Base-by-base conservation (phyloP, 2,329 filamentous ascomycete genomes). In the Penicillium crustosum region DNA sequence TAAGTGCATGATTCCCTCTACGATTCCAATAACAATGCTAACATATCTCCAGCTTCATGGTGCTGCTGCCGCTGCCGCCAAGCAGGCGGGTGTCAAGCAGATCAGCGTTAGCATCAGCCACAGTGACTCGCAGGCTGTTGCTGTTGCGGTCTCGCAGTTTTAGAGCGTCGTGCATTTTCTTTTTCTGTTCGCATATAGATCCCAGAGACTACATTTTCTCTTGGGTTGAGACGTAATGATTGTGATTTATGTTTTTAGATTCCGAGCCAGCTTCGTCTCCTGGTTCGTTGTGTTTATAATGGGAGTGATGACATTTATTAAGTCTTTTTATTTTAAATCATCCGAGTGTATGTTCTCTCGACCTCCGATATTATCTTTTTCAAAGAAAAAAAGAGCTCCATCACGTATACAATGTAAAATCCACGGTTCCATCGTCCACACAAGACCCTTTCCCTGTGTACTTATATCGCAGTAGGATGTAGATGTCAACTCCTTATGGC, bases 21-120 rank as follows among this genome's bases (percentile, higher is more conserved):
- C n/a, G 7, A 23, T 31, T 36, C 21, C 1, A 49, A 7, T 59
- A 41, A 60, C 49, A 57, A 65, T 27, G 49, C 62, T 67, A 65
- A 67, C 60, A 48, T 53, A 59, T 68, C 41, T 61, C 65, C 70
- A 97, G 91, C 86, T 99, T 47, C 89, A 93, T 66, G 94, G 93
- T 66, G 86, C 90, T 61, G 94, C 94, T 53, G 86, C 91, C 61
- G 78, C 85, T 52, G 91, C 91, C 53, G 94, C 94, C n/a, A 87
- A 89, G 74, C 83, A 90, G 75, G 91, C 89, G 27, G 91, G 93
- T 61, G 87, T 97, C 43, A 96, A 93, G 82, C 86, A 87, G 55
- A 88, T 97, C 64, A 93, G 84, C 64, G 89, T 99, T 66, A 96
- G 92, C 72, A 97, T 99, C 72, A 97, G 93, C 68, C 95, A 99